Evolutionary conservation across 192 early-diverging fungal genomes (phyloP).

Genomic region (Haplosporangium gracile): DNA sequence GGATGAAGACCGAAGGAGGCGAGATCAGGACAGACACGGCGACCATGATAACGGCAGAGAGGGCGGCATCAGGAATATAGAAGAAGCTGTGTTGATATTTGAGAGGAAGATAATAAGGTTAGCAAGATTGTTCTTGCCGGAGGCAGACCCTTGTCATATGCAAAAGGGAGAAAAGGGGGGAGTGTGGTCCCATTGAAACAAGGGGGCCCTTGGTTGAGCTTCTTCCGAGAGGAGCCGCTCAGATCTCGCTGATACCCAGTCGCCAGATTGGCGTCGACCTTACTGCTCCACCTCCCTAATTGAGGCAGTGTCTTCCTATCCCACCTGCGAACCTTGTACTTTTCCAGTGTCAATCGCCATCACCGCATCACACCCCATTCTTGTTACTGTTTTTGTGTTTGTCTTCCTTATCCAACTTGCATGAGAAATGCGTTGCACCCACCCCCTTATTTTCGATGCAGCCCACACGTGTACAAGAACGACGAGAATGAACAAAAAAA

Average conservation of each 20-base stretch:
- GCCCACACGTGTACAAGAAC: not conserved
- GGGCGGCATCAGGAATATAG: slow-evolving; percentile 84
- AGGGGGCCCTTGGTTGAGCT: not conserved
- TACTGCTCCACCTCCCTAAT: not conserved
- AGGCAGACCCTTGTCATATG: not conserved
- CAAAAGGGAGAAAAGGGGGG: too few relatives aligned
- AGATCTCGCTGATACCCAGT: not conserved
- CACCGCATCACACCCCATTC: not conserved
- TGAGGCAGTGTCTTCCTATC: not conserved
- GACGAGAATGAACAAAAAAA: not conserved
- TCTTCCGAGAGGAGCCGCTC: not conserved
- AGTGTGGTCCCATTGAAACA: not conserved
- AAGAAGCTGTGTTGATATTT: slow-evolving; percentile 65
- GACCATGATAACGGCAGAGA: slow-evolving; percentile 89
- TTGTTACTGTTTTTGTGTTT: not conserved
- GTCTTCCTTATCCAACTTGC: not conserved
- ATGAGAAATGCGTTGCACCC: not conserved
- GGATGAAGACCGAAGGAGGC: slow-evolving; percentile 69
- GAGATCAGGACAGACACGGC: slow-evolving; percentile 87
- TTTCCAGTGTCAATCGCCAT: too few relatives aligned
- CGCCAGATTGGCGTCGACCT: not conserved
- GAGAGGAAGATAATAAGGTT: not conserved
- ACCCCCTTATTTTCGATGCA: not conserved
- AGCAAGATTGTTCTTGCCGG: not conserved
- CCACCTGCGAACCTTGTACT: not conserved